A percentile compares a stretch with the other conserved stretches of the same genome.
Conservation (phyloP, 2,329 filamentous ascomycete species). For the Exophiala oligosperma region DNA sequence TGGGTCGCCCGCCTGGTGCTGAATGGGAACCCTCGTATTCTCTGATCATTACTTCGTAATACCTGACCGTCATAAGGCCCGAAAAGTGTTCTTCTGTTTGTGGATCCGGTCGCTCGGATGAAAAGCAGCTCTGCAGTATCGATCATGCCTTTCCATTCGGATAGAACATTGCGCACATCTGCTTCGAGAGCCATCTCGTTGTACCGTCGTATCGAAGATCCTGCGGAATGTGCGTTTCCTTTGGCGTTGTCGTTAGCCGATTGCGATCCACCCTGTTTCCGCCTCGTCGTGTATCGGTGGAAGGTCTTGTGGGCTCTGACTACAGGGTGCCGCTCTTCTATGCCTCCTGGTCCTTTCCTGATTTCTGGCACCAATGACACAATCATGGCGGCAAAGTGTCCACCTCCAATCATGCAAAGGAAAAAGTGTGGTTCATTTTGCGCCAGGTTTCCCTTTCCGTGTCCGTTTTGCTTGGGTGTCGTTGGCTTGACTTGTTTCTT, state of each 20-base stretch:
- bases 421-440: constrained; percentile 79
- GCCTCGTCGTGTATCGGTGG: constrained; percentile 91
- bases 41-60: constrained; percentile 72
- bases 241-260: constrained; percentile 94
- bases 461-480: constrained; percentile 39
- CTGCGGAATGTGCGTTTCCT: constrained; percentile 89
- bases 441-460: constrained; percentile 35
- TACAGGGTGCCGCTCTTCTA: constrained; percentile 79
- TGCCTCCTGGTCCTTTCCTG: constrained; percentile 66
- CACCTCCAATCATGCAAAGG: constrained; percentile 97
- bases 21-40: constrained; percentile 88
- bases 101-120: constrained; percentile 81
- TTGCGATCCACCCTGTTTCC: constrained; percentile 95
- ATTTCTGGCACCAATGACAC: constrained; percentile 82
- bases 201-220: constrained; percentile 83
- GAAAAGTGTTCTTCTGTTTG: constrained; percentile 83
- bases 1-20: constrained; percentile 89
- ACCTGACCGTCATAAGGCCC: constrained; percentile 90
- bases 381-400: constrained; percentile 96
- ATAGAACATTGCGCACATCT: constrained; percentile 80
- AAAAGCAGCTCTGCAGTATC: constrained; percentile 84
- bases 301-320: constrained; percentile 97
- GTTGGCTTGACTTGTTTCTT: constrained; percentile 75
- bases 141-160: constrained; percentile 82
- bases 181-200: constrained; percentile 88